Percentiles rank a stretch among this genome's conserved stretches.
These are phyloP conservation scores for Venturia nashicola DNA, from an alignment of 2,329 filamentous ascomycete species.

Conservation along the genomic window DNA sequence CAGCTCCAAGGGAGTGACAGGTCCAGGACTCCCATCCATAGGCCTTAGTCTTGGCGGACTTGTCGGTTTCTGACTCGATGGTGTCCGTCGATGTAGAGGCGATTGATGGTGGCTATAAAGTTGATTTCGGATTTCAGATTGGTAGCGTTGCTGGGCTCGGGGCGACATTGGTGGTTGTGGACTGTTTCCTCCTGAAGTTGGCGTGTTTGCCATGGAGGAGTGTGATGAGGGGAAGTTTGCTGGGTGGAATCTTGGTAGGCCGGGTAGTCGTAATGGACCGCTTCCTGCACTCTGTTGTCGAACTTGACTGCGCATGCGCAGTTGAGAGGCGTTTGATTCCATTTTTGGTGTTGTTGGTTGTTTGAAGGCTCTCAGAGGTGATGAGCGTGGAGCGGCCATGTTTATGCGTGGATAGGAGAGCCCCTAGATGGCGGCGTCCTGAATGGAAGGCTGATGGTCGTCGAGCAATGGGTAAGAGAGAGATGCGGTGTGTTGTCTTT, in stretches of 20 bases:
- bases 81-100: conserved; percentile 9
- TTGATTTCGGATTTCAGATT: conserved; percentile 36
- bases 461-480: not conserved
- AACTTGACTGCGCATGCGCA: not conserved
- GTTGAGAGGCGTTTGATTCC: not conserved
- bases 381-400: not conserved
- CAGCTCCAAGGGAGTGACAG: conserved; percentile 40
- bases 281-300: not conserved
- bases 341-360: conserved; percentile 3
- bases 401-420: not conserved
- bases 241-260: conserved; percentile 39
- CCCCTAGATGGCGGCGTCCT: not conserved
- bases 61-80: conserved; percentile 22
- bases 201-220: conserved; percentile 24
- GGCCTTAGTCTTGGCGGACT: conserved; percentile 38
- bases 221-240: conserved; percentile 35
- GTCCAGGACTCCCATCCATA: conserved; percentile 35
- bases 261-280: conserved; percentile 22
- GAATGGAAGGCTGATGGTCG: not conserved
- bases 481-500: not conserved
- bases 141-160: conserved; percentile 29
- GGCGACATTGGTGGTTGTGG: conserved; percentile 33
- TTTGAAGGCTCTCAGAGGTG: conserved; percentile 2
- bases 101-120: conserved; percentile 34
- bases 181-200: conserved; percentile 25